phyloP scores from a whole-genome alignment of 2,329 filamentous ascomycete species.

The Tolypocladium ovalisporum region DNA sequence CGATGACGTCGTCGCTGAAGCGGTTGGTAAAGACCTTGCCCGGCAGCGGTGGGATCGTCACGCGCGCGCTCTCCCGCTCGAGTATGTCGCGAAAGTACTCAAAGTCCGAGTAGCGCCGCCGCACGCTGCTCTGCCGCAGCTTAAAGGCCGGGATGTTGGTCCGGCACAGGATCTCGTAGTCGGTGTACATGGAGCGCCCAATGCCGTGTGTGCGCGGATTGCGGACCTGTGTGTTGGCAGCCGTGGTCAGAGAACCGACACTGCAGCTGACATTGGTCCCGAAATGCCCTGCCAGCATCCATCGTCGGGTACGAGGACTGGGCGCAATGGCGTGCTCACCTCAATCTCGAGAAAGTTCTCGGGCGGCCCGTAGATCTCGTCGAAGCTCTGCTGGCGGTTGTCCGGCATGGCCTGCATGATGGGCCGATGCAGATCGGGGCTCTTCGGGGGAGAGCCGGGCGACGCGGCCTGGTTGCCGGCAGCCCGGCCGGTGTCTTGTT shows the following conservation, averaged over 20 bases:
- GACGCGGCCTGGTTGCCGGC: slow-evolving; percentile 10
- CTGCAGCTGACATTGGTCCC: not conserved
- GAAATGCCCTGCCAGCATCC: not conserved
- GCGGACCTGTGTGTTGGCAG: slow-evolving; percentile 52
- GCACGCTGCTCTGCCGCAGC: slow-evolving; percentile 76
- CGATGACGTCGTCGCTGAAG: slow-evolving; percentile 97
- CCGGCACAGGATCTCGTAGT: slow-evolving; percentile 94
- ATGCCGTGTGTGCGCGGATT: slow-evolving; percentile 92
- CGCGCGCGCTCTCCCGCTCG: slow-evolving; percentile 85
- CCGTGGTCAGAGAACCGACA: not conserved
- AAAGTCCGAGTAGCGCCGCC: slow-evolving; percentile 93
- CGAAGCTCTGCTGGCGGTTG: slow-evolving; percentile 85
- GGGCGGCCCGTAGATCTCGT: slow-evolving; percentile 96
- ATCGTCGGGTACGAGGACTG: not conserved
- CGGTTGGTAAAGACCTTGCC: slow-evolving; percentile 98
- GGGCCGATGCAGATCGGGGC: slow-evolving; percentile 32
- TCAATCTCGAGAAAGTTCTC: slow-evolving; percentile 99
- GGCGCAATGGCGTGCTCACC: slow-evolving; percentile 34
- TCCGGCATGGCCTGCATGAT: slow-evolving; percentile 58
- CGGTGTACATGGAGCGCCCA: slow-evolving; percentile 93
- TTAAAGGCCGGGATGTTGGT: slow-evolving; percentile 99
- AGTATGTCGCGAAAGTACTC: slow-evolving; percentile 98
- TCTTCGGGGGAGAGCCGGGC: slow-evolving; percentile 14
- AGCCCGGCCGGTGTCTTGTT: slow-evolving; percentile 21
- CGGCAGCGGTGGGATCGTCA: slow-evolving; percentile 89